Evolutionary conservation across 1,284 basidiomycete genomes (phyloP), one percentile per base, ranked within the genome.

Genomic region (Austroboletus novae-zelandiae): DNA sequence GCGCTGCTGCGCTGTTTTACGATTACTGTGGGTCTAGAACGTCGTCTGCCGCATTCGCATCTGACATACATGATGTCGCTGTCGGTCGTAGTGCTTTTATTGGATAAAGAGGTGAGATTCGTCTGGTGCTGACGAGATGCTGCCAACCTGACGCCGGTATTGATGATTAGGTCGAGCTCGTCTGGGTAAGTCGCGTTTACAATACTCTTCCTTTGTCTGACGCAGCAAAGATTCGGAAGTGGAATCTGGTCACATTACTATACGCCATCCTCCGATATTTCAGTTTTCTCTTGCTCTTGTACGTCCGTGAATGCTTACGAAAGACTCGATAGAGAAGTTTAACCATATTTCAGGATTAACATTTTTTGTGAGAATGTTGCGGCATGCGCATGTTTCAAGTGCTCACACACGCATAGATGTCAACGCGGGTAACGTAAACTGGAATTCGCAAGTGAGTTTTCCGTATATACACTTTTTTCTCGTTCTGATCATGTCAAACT

Each of bases 191-290:
- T 18, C 4, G 29, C 4, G 2, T 37, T 18, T 8, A 4, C 10
- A 29, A 30, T 17, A 9, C 15, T 5, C 18, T 18, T 35, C 10
- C 23, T 37, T 29, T 9, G 14, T 32, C 35, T 51, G 29, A 51
- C 13, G 5, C 17, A 30, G 23, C 37, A 14, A 48, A 60, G 59
- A 32, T 45, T 23, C 46, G 31, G 31, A 18, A 51, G 39, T 60
- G 60, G 60, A 62, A 47, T 37, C 29, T 45, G 1, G 42, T 61
- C 36, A 61, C 58, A 0, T 27, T 61, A 1, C 50, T 60, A 5
- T 60, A 62, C 20, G 55, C 43, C 18, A 53, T 58, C 18, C 51
- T 61, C 34, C 60, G 60, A 45, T 60, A 62, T 37, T 13, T 62
- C 9, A 50, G 55, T 13, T 53, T 61, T 37, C 44, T 51, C 41